Evolutionary conservation across 495 filamentous ascomycete species (phyloP).

Genomic region (Aspergillus bertholletiae): DNA sequence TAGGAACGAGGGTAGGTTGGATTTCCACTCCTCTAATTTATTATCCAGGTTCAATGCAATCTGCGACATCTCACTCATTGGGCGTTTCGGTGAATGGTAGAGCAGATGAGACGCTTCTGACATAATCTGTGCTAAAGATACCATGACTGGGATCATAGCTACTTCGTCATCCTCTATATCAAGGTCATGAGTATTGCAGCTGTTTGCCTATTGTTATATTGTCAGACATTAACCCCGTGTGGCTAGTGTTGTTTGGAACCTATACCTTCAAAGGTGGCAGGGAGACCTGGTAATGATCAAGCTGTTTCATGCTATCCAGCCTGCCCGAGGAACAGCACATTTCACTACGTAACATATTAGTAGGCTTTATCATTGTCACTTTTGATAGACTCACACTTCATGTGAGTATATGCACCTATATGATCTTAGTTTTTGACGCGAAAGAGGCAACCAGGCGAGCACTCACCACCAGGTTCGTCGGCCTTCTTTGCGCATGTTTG

Average conservation of each 20-base stretch:
- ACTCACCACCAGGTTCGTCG: constrained; percentile 26
- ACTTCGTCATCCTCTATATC: constrained; percentile 24
- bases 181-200: constrained; percentile 9
- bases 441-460: background rate
- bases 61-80: constrained; percentile 17
- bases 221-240: too few relatives aligned
- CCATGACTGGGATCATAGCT: constrained; percentile 27
- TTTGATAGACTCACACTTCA: constrained; percentile 13
- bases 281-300: constrained; percentile 23
- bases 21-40: constrained; percentile 19
- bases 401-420: constrained; percentile 21
- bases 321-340: constrained; percentile 29
- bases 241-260: background rate
- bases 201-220: background rate
- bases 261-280: constrained; percentile 19
- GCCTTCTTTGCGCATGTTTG: constrained; percentile 15
- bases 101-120: constrained; percentile 26
- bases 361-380: too few relatives aligned
- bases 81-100: constrained; percentile 20
- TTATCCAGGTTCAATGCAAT: constrained; percentile 21
- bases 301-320: constrained; percentile 27
- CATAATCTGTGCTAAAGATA: constrained; percentile 23
- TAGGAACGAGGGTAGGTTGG: constrained; percentile 13
- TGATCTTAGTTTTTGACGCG: constrained; percentile 1
- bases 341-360: constrained; percentile 11